phyloP scores from a whole-genome alignment of 768 basidiomycete genomes.

The Russula emetica region DNA sequence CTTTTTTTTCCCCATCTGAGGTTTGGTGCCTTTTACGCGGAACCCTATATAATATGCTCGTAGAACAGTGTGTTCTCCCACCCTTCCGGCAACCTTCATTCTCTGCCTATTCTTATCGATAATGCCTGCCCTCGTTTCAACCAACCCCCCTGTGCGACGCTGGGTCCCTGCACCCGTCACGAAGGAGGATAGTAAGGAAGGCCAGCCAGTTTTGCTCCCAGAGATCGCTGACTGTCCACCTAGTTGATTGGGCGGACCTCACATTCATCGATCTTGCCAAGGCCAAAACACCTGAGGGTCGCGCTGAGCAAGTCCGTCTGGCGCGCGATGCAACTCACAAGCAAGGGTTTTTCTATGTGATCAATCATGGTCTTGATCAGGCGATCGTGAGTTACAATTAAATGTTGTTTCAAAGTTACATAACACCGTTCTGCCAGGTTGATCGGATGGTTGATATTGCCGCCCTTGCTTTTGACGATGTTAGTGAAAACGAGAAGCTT shows the following conservation, averaged over 20 bases:
- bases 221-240: neutral
- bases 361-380: conserved; percentile 46
- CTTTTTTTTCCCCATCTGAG: conserved; percentile 1
- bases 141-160: conserved; percentile 26
- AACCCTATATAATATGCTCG: conserved; percentile 7
- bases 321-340: conserved; percentile 36
- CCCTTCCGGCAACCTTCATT: neutral
- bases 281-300: conserved; percentile 34
- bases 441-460: conserved; percentile 39
- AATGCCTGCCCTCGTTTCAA: conserved; percentile 27
- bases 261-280: conserved; percentile 36
- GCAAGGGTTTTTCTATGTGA: conserved; percentile 45
- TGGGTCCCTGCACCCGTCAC: conserved; percentile 32
- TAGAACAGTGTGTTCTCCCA: neutral
- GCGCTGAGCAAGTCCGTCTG: conserved; percentile 32
- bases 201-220: neutral
- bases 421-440: conserved; percentile 15
- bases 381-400: conserved; percentile 35
- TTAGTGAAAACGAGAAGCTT: conserved; percentile 36
- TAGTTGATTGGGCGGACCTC: conserved; percentile 39
- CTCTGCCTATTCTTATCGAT: neutral
- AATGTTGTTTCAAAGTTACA: neutral
- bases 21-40: conserved; percentile 6
- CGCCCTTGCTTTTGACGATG: conserved; percentile 35
- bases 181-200: conserved; percentile 27